Percentiles rank a stretch among this genome's conserved stretches.
phyloP scores from a whole-genome alignment of 1,284 basidiomycete species.

The Sanguinoderma infundibulare region DNA sequence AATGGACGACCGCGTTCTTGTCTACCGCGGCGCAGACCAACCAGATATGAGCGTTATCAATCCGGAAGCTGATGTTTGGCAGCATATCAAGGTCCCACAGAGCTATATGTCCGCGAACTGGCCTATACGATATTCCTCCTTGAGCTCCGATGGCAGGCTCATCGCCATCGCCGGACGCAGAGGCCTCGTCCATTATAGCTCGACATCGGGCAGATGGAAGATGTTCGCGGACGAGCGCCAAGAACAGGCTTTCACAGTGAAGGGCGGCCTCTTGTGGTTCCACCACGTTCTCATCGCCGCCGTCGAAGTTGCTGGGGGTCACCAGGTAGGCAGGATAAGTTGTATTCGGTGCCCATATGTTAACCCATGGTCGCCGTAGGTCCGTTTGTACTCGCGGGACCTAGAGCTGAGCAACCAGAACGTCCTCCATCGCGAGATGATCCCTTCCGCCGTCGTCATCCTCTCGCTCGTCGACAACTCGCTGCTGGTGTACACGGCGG shows the following conservation, averaged over 20 bases:
- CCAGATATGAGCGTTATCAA: slow-evolving; percentile 98
- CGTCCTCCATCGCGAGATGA: slow-evolving; percentile 82
- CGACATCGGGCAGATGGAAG: slow-evolving; percentile 95
- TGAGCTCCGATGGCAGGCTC: slow-evolving; percentile 90
- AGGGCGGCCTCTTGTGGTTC: slow-evolving; percentile 96
- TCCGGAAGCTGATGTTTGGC: slow-evolving; percentile 98
- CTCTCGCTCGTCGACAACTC: slow-evolving; percentile 95
- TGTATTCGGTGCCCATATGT: neutral
- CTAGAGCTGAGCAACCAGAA: slow-evolving; percentile 87
- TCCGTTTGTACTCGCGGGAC: slow-evolving; percentile 96
- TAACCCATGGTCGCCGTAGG: slow-evolving; percentile 46
- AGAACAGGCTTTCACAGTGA: slow-evolving; percentile 88
- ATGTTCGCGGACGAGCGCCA: slow-evolving; percentile 84
- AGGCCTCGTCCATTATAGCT: slow-evolving; percentile 94
- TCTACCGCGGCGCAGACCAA: slow-evolving; percentile 98
- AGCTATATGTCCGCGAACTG: slow-evolving; percentile 90
- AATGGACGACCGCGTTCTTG: slow-evolving; percentile 91
- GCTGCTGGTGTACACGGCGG: slow-evolving; percentile 95
- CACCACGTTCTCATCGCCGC: slow-evolving; percentile 95
- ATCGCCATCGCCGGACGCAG: slow-evolving; percentile 93
- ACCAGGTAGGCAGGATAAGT: slow-evolving; percentile 60
- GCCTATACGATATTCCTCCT: slow-evolving; percentile 93
- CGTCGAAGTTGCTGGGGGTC: slow-evolving; percentile 80
- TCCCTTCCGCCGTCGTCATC: slow-evolving; percentile 81
- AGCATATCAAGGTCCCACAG: slow-evolving; percentile 93